Evolutionary conservation across 2,329 filamentous ascomycete species (phyloP).

Genomic region (Pseudophaeomoniella oleicola): DNA sequence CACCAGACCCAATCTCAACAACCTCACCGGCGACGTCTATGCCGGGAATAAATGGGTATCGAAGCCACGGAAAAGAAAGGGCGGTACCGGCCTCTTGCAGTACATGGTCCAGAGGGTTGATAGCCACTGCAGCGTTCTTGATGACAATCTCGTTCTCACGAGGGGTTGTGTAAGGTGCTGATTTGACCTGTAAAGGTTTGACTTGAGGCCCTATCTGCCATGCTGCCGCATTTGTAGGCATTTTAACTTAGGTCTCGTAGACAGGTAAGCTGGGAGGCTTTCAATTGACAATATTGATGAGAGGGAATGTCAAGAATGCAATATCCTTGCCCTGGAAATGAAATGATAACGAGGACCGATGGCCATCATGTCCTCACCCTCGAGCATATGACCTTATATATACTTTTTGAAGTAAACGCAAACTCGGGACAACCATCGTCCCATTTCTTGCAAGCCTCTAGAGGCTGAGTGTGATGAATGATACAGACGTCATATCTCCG

Average conservation of each 20-base stretch:
- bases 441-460: too few relatives aligned
- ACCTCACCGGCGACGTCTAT: conserved; percentile 24
- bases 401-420: too few relatives aligned
- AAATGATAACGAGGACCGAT: too few relatives aligned
- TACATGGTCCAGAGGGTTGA: conserved; percentile 24
- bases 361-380: too few relatives aligned
- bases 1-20: conserved; percentile 5
- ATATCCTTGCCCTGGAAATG: too few relatives aligned
- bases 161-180: conserved; percentile 15
- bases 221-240: conserved; percentile 17
- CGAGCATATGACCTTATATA: too few relatives aligned
- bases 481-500: too few relatives aligned
- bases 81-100: too few relatives aligned
- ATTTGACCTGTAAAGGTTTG: conserved; percentile 17
- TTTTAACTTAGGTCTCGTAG: not conserved
- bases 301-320: not conserved
- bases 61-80: conserved; percentile 12
- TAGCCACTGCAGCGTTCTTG: conserved; percentile 12
- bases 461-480: too few relatives aligned
- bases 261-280: too few relatives aligned
- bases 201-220: conserved; percentile 18
- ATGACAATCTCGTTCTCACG: conserved; percentile 14
- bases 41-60: conserved; percentile 24
- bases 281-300: not conserved
- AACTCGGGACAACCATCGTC: too few relatives aligned